Evolutionary conservation across 441 rosid species (phyloP).

Genomic region (Euphorbia schlechtendalii): DNA sequence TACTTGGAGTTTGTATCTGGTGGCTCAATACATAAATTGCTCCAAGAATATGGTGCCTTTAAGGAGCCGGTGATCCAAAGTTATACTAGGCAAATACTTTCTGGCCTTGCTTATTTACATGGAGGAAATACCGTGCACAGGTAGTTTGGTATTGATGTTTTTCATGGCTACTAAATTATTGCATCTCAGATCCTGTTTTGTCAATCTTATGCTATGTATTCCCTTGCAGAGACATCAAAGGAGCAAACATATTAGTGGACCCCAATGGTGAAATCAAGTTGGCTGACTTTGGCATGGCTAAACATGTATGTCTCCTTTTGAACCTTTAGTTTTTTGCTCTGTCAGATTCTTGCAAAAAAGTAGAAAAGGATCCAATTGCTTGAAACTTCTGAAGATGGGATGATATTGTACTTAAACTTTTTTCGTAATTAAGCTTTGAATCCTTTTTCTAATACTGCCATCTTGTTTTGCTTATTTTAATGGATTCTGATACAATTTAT

Average conservation of each 20-base stretch:
- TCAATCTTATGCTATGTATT: conserved; percentile 10
- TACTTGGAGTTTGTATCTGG: conserved; percentile 93
- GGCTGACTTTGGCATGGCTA: conserved; percentile 98
- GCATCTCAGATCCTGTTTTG: conserved; percentile 5
- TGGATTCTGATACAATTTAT: conserved; percentile 15
- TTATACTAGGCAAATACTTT: conserved; percentile 79
- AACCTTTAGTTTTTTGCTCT: background rate
- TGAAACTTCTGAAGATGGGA: background rate
- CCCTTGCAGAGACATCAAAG: conserved; percentile 79
- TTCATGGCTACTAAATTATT: conserved; percentile 6
- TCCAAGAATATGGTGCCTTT: conserved; percentile 87
- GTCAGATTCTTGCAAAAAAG: conserved; percentile 7
- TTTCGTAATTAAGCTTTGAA: background rate
- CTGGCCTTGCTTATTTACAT: conserved; percentile 86
- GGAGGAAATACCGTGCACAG: conserved; percentile 90
- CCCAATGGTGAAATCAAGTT: conserved; percentile 92
- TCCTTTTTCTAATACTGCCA: background rate
- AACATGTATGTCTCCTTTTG: conserved; percentile 56
- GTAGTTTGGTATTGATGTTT: conserved; percentile 29
- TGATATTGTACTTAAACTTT: background rate
- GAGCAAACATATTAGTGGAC: conserved; percentile 91
- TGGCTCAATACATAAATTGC: conserved; percentile 92
- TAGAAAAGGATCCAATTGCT: background rate
- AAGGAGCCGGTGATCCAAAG: conserved; percentile 91
- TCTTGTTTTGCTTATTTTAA: background rate